Conservation (phyloP, 495 filamentous ascomycete genomes). For the Penicillium pulvis region DNA sequence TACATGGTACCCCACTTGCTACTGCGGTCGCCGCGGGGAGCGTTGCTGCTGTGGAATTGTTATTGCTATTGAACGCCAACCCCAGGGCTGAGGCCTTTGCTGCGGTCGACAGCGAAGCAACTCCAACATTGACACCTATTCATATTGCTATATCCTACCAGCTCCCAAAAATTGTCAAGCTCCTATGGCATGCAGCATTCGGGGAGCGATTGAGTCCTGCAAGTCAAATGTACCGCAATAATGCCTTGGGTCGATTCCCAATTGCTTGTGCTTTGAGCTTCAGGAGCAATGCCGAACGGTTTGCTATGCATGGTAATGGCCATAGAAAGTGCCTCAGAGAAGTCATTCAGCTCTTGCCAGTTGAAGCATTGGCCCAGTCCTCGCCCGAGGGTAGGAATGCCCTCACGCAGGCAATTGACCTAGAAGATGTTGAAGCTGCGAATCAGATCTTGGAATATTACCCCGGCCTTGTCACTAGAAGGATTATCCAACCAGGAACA, state of each 20-base stretch:
- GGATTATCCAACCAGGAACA: slow-evolving; percentile 13
- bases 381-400: slow-evolving; percentile 23
- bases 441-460: slow-evolving; percentile 12
- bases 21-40: slow-evolving; percentile 24
- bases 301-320: slow-evolving; percentile 22
- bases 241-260: slow-evolving; percentile 7
- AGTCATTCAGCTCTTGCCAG: slow-evolving; percentile 10
- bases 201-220: not conserved
- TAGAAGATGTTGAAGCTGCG: slow-evolving; percentile 22
- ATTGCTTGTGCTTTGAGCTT: slow-evolving; percentile 22
- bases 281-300: slow-evolving; percentile 21
- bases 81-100: not conserved
- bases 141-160: slow-evolving; percentile 33
- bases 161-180: slow-evolving; percentile 18
- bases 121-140: slow-evolving; percentile 25
- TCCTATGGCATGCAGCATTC: slow-evolving; percentile 18
- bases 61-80: slow-evolving; percentile 16
- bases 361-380: slow-evolving; percentile 7
- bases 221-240: not conserved
- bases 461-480: slow-evolving; percentile 10
- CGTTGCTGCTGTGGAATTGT: slow-evolving; percentile 14
- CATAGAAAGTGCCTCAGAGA: slow-evolving; percentile 7
- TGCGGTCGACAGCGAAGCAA: not conserved
- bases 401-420: slow-evolving; percentile 30
- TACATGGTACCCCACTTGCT: slow-evolving; percentile 29